phyloP scores from a whole-genome alignment of 257 asterid species.

The Buddleja alternifolia region DNA sequence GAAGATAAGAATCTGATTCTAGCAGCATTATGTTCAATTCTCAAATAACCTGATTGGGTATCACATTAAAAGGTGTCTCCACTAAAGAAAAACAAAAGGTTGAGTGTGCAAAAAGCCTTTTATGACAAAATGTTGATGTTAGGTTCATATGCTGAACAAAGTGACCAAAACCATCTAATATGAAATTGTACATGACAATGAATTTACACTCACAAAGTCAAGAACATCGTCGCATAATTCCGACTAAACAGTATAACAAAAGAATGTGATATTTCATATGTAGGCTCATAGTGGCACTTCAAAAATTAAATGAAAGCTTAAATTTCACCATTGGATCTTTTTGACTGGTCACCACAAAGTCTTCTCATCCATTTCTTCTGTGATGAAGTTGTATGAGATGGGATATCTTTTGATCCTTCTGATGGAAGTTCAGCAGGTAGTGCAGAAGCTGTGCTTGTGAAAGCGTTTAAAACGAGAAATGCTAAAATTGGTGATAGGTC shows the following conservation, averaged over 20 bases:
- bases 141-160: not conserved
- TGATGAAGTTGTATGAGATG: conserved; percentile 42
- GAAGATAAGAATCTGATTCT: conserved; percentile 56
- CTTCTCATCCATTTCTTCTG: conserved; percentile 77
- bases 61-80: not conserved
- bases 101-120: no score
- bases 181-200: conserved; percentile 1
- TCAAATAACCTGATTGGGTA: conserved; percentile 13
- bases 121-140: no score
- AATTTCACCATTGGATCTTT: conserved; percentile 28
- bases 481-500: conserved; percentile 90
- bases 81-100: not conserved
- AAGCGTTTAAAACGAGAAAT: conserved; percentile 72
- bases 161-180: not conserved
- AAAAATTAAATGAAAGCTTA: conserved; percentile 27
- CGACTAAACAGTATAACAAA: conserved; percentile 16
- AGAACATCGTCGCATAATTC: conserved; percentile 18
- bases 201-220: conserved; percentile 30
- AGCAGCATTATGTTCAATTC: conserved; percentile 32
- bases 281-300: conserved; percentile 2
- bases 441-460: conserved; percentile 84
- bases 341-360: conserved; percentile 48
- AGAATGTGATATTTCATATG: conserved; percentile 10
- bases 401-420: conserved; percentile 36
- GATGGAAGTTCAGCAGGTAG: conserved; percentile 94